Base-by-base conservation (phyloP, 2,329 filamentous ascomycete species). In the Claviceps citrina region DNA sequence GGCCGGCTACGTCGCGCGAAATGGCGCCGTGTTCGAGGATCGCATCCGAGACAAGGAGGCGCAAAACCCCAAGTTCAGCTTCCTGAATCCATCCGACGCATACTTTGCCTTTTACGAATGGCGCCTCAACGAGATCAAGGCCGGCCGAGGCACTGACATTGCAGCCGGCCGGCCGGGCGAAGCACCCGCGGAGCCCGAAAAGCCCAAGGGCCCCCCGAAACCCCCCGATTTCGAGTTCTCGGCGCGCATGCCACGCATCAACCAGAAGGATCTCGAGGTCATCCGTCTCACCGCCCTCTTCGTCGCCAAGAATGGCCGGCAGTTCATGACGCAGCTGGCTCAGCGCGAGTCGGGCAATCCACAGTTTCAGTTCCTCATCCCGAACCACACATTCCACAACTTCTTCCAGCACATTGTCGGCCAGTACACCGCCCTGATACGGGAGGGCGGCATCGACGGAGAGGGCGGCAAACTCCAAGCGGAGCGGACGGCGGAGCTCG, bases 161-260 rank as follows among this genome's bases (percentile, higher is more conserved):
- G 77, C 81, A 41, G 82, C 84, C 42, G 86, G 86, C 39, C 74
- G 82, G 49, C 71, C 70, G 32, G 78, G 72, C 43, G 82, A 86
- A 27, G 63, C 67, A 12, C 66, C 66, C 31, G 63, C 59, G 13
- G 64, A 66, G 38, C 65, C 64, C 30, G 66, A 66, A 41, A 85
- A 82, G 56, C 79, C 84, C 32, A 75, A 82, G 59, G 89, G 87
- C 18, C 89, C 89, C 7, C 78, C 81, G 32, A 78, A 87, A 54
- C 91, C 91, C 13, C 74, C 82, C 42, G 81, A 87, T 52, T 96
- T 93, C 55, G 76, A 83, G 50, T 98, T 95, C 65, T 94, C 85
- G 41, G 87, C 91, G 50, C 82, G 87, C 57, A 94, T 96, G 84
- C 91, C 91, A 43, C 89, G 87, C 50, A 94, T 98, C 64, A 94